Conservation (phyloP, 805 yeast species). For the Zygoascus bituminiphila region DNA sequence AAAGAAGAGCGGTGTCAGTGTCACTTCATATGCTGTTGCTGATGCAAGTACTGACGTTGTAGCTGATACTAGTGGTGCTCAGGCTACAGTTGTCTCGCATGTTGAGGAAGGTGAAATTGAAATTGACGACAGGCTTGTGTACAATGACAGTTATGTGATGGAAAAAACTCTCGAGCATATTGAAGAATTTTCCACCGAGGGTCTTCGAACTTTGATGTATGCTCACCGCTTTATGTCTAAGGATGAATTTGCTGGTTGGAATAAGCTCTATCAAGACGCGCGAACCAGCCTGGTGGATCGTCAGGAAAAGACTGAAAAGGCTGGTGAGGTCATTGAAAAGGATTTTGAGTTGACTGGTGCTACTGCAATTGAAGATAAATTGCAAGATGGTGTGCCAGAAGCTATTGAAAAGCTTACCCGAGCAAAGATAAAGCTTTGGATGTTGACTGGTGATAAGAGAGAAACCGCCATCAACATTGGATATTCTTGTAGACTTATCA, state of each 20-base stretch:
- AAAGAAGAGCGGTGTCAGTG: not conserved
- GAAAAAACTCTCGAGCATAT: conserved; percentile 84
- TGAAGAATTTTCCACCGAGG: conserved; percentile 92
- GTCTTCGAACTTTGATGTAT: conserved; percentile 81
- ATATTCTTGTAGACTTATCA: conserved; percentile 83
- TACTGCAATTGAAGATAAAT: conserved; percentile 93
- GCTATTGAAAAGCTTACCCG: conserved; percentile 84
- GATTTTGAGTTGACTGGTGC: conserved; percentile 75
- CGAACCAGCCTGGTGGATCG: conserved; percentile 68
- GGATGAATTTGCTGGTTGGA: conserved; percentile 59
- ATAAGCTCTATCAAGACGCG: conserved; percentile 58
- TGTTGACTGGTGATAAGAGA: conserved; percentile 96
- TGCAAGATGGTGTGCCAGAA: conserved; percentile 95
- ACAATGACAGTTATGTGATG: conserved; percentile 66
- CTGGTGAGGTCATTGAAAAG: conserved; percentile 66
- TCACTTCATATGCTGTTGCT: not conserved
- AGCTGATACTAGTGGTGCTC: not conserved
- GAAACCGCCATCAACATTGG: conserved; percentile 98
- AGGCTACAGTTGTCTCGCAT: not conserved
- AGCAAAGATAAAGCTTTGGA: conserved; percentile 95
- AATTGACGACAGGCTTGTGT: conserved; percentile 46
- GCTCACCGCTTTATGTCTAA: conserved; percentile 64
- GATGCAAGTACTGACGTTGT: not conserved
- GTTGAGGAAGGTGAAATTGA: conserved; percentile 6
- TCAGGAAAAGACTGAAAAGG: conserved; percentile 52